A percentile compares a stretch with the other conserved stretches of the same genome.
Conservation (phyloP, 345 rosid genomes). For the Populus nigra region DNA sequence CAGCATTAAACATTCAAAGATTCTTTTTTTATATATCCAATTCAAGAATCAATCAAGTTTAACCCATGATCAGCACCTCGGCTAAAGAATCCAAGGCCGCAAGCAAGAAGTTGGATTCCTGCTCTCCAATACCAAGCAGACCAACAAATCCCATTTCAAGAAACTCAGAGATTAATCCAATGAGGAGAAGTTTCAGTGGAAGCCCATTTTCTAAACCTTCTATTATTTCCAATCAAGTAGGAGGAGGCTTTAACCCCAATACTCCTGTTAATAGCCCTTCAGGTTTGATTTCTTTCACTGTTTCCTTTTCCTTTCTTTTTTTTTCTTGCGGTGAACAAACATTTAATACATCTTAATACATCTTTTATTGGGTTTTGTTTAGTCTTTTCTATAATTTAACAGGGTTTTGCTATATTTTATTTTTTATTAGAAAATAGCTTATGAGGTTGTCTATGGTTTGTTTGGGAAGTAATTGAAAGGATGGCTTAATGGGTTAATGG, state of each 20-base stretch:
- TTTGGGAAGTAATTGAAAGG: neutral
- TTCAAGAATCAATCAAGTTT: neutral
- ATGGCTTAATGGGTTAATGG: neutral
- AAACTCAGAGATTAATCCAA: conserved; percentile 57
- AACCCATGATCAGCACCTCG: neutral
- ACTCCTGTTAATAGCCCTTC: conserved; percentile 62
- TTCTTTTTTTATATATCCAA: neutral
- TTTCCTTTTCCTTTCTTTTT: neutral
- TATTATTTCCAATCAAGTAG: conserved; percentile 33
- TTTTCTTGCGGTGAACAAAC: neutral
- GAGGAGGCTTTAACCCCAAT: conserved; percentile 41
- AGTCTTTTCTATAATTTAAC: neutral
- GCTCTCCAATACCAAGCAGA: conserved; percentile 25
- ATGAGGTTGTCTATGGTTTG: neutral
- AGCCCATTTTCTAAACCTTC: conserved; percentile 57
- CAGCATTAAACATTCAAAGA: neutral
- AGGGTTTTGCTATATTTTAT: neutral
- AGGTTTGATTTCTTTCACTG: conserved; percentile 33
- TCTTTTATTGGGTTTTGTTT: neutral
- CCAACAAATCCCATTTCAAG: conserved; percentile 46
- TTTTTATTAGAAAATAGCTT: neutral
- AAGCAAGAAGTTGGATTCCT: conserved; percentile 21
- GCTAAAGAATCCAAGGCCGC: conserved; percentile 11
- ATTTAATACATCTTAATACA: neutral
- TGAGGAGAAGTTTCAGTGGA: conserved; percentile 65